phyloP scores from a whole-genome alignment of 805 yeast genomes.

The Priceomyces castillae region DNA sequence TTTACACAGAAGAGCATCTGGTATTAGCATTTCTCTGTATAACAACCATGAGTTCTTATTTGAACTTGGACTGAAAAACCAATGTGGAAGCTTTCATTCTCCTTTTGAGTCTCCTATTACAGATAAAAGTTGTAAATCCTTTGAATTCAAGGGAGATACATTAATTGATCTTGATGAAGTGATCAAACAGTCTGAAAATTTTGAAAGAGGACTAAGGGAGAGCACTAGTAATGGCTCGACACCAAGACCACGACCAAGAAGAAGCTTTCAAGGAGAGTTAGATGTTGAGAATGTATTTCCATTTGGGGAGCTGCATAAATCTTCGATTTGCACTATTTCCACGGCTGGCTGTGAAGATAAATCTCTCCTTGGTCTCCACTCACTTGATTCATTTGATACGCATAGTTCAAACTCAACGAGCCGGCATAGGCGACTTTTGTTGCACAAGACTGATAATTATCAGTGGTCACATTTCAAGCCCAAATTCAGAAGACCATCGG shows the following conservation, averaged over 20 bases:
- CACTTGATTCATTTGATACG: neutral
- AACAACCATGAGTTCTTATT: neutral
- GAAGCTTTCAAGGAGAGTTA: neutral
- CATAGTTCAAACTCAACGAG: neutral
- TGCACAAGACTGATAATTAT: neutral
- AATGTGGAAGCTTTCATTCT: neutral
- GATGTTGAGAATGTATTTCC: neutral
- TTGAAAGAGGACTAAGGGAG: conserved; percentile 1
- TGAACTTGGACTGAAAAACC: neutral
- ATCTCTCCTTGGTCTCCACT: neutral
- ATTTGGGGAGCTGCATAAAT: neutral
- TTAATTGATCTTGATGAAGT: conserved; percentile 8
- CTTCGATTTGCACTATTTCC: neutral
- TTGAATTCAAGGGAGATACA: neutral
- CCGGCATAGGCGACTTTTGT: neutral
- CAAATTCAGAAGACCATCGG: neutral
- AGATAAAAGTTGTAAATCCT: neutral
- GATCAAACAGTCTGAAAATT: conserved; percentile 3
- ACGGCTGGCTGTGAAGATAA: neutral
- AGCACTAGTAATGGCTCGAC: neutral
- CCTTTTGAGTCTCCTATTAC: neutral
- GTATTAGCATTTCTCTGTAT: neutral
- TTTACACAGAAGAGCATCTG: neutral
- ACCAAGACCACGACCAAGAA: conserved; percentile 1
- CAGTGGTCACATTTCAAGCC: neutral